Conservation (phyloP, 345 rosid genomes). For the Populus euphratica region DNA sequence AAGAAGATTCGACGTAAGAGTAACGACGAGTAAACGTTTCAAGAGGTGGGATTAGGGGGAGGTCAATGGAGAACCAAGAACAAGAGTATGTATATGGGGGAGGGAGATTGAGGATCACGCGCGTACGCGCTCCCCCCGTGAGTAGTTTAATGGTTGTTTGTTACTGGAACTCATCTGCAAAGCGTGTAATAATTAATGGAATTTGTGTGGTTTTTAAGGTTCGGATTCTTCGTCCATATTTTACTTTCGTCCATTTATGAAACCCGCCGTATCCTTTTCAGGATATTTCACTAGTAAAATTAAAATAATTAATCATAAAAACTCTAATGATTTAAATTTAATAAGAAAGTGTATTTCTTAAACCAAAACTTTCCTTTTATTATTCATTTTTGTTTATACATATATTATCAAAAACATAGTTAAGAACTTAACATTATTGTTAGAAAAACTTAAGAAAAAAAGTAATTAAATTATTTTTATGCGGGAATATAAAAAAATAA, state of each 20-base stretch:
- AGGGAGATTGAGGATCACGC: neutral
- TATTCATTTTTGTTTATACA: no score
- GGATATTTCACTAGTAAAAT: neutral
- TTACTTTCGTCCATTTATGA: neutral
- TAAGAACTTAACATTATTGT: no score
- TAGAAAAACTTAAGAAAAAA: no score
- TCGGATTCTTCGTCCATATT: neutral
- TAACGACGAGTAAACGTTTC: constrained; percentile 8
- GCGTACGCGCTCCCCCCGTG: constrained; percentile 5
- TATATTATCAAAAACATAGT: no score
- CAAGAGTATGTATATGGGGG: neutral
- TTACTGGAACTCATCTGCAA: neutral
- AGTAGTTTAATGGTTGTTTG: neutral
- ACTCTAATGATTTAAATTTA: no score
- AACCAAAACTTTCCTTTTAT: no score
- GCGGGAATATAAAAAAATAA: no score
- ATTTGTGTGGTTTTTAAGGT: neutral
- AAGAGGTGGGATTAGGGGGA: neutral
- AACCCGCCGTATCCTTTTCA: neutral
- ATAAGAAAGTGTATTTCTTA: no score
- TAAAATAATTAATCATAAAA: no score
- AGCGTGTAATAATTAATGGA: constrained; percentile 1
- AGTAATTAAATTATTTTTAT: no score
- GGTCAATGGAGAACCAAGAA: neutral
- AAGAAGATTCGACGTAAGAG: neutral